phyloP scores from a whole-genome alignment of 1,284 basidiomycete species.

The Cutaneotrichosporon arboriforme region DNA sequence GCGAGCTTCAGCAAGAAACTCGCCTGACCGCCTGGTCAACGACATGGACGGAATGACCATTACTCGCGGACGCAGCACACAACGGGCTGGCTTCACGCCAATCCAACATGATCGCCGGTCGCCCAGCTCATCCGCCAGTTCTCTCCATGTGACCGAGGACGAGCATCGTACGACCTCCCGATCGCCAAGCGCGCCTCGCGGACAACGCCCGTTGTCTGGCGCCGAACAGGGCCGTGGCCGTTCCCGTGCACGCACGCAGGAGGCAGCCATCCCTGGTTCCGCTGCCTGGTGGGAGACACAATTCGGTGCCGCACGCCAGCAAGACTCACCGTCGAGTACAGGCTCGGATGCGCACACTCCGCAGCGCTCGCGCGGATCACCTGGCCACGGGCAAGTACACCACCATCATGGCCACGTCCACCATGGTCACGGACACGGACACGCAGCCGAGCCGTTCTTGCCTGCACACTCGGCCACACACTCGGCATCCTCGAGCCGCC shows the following conservation, averaged over 20 bases:
- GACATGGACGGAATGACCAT: constrained; percentile 10
- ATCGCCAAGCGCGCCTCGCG: background rate
- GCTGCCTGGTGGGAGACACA: constrained; percentile 2
- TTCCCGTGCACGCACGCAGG: background rate
- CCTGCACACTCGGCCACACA: background rate
- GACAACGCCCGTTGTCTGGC: constrained; percentile 3
- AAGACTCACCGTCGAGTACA: background rate
- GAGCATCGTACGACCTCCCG: background rate
- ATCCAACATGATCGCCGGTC: background rate
- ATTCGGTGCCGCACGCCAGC: background rate
- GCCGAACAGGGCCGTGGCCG: constrained; percentile 1
- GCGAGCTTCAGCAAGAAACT: background rate
- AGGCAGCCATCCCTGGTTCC: background rate
- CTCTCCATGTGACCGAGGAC: background rate
- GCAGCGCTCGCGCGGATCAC: background rate
- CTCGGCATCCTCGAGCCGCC: background rate
- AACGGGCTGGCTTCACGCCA: background rate
- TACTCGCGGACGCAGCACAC: constrained; percentile 6
- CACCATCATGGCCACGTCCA: background rate
- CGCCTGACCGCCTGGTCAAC: constrained; percentile 3
- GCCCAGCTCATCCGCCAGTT: background rate
- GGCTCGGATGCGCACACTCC: background rate
- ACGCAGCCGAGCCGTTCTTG: background rate
- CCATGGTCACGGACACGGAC: background rate
- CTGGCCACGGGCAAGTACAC: background rate